Percentiles rank a stretch among this genome's conserved stretches.
phyloP scores from a whole-genome alignment of 2,329 filamentous ascomycete species.

The Fusarium burgessii region DNA sequence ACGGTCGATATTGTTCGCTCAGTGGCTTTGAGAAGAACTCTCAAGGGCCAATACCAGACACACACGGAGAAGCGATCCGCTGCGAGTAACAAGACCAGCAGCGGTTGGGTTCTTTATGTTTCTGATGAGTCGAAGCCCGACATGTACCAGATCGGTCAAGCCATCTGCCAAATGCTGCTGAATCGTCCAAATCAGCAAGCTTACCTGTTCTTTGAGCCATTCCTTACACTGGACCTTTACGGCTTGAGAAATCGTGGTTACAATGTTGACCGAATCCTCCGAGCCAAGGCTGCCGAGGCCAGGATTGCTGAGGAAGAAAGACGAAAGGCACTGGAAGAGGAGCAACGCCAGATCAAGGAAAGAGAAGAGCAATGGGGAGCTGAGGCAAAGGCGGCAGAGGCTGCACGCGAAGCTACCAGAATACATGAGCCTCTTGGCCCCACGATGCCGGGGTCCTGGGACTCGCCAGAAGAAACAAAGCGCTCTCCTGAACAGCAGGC shows the following conservation, averaged over 20 bases:
- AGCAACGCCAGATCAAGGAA: constrained; percentile 75
- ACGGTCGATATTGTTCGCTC: constrained; percentile 81
- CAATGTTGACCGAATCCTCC: constrained; percentile 94
- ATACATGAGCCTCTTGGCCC: constrained; percentile 56
- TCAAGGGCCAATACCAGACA: constrained; percentile 76
- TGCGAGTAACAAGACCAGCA: constrained; percentile 67
- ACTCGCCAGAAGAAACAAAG: constrained; percentile 68
- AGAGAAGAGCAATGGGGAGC: constrained; percentile 58
- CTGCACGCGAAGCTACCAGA: constrained; percentile 54
- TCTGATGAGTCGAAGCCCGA: constrained; percentile 76
- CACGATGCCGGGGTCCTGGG: constrained; percentile 81
- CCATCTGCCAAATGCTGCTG: constrained; percentile 83
- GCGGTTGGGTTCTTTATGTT: constrained; percentile 79
- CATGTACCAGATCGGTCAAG: constrained; percentile 92
- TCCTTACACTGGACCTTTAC: constrained; percentile 85
- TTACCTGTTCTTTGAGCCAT: constrained; percentile 89
- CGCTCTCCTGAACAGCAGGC: constrained; percentile 50
- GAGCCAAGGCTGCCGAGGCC: constrained; percentile 87
- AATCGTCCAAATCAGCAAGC: constrained; percentile 88
- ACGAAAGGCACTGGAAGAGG: constrained; percentile 78
- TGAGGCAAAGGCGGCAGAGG: constrained; percentile 54
- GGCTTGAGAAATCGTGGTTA: constrained; percentile 89
- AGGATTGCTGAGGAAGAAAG: constrained; percentile 87
- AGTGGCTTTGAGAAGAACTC: constrained; percentile 80
- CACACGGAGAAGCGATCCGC: constrained; percentile 82